Evolutionary conservation across 202 grass and related monocot genomes (phyloP).

Genomic region (Musa balbisiana): DNA sequence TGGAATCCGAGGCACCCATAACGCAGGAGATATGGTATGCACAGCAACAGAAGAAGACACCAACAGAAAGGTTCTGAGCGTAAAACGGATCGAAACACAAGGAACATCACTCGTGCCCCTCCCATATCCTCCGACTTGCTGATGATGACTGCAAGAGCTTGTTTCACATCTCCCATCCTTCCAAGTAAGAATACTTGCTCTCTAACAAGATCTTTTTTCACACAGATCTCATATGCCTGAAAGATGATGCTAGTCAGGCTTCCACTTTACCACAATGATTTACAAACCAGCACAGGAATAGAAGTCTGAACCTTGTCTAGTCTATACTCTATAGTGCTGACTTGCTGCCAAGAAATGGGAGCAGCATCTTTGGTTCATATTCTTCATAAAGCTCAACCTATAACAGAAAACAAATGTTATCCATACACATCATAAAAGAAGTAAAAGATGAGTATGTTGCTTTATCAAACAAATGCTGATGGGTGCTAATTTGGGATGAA

Average conservation of each 20-base stretch:
- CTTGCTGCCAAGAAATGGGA: slow-evolving; percentile 91
- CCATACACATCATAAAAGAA: too few species aligned
- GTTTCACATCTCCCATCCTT: slow-evolving; percentile 94
- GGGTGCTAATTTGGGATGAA: too few species aligned
- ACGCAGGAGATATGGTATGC: slow-evolving; percentile 79
- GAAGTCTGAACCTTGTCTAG: slow-evolving; percentile 59
- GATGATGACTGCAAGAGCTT: slow-evolving; percentile 85
- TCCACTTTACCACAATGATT: neutral
- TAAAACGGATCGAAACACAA: slow-evolving; percentile 83
- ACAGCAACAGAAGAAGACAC: slow-evolving; percentile 90
- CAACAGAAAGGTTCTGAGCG: slow-evolving; percentile 55
- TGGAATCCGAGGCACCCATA: slow-evolving; percentile 55
- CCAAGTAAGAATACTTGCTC: slow-evolving; percentile 91
- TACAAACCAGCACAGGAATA: neutral
- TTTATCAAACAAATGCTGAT: too few species aligned
- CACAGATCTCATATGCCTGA: slow-evolving; percentile 84
- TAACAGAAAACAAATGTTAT: slow-evolving; percentile 8
- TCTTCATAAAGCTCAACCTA: slow-evolving; percentile 96
- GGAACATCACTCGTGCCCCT: slow-evolving; percentile 70
- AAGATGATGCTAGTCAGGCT: slow-evolving; percentile 19
- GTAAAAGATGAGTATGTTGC: too few species aligned
- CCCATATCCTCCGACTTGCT: slow-evolving; percentile 85
- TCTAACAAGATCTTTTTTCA: slow-evolving; percentile 59
- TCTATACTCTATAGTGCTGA: slow-evolving; percentile 54
- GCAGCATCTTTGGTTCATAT: slow-evolving; percentile 68